Evolutionary conservation across 192 early-diverging fungal genomes (phyloP).

Genomic region (Rhizoclosmatium sp.): DNA sequence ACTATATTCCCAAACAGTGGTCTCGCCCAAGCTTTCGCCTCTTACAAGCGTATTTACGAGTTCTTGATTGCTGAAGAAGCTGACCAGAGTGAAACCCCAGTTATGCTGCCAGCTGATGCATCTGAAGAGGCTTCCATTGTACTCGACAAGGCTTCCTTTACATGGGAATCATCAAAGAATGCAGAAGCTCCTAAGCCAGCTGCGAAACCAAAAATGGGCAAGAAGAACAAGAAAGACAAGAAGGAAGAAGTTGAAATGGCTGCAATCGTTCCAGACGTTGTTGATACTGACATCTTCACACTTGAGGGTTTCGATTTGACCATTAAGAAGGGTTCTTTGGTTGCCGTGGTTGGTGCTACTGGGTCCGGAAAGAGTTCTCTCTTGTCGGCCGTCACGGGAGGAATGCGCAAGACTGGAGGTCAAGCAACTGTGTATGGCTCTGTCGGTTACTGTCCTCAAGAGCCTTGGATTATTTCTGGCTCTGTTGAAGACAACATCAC

Average conservation of each 20-base stretch:
- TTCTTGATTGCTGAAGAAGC: conserved; percentile 42
- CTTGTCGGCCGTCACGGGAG: conserved; percentile 77
- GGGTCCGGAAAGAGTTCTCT: conserved; percentile 60
- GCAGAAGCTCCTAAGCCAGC: not conserved
- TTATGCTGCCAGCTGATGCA: too few species aligned
- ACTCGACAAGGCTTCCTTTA: conserved; percentile 31
- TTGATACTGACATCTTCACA: conserved; percentile 16
- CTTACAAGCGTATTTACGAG: conserved; percentile 41
- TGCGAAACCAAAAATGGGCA: not conserved
- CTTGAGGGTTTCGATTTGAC: conserved; percentile 69
- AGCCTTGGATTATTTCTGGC: conserved; percentile 46
- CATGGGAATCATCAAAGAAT: conserved; percentile 18
- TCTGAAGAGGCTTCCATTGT: not conserved
- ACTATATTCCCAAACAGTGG: conserved; percentile 48
- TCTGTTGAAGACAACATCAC: not conserved
- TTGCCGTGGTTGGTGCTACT: conserved; percentile 73
- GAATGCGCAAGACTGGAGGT: conserved; percentile 72
- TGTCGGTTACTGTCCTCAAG: conserved; percentile 41
- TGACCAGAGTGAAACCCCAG: conserved; percentile 20
- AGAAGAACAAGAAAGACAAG: conserved; percentile 16
- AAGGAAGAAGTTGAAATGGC: conserved; percentile 7
- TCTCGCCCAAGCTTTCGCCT: conserved; percentile 18
- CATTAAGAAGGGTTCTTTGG: conserved; percentile 76
- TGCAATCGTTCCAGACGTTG: not conserved
- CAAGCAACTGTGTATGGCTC: conserved; percentile 24